Conservation (phyloP, 176 grass and related monocot species). For the Oryza meyeriana region DNA sequence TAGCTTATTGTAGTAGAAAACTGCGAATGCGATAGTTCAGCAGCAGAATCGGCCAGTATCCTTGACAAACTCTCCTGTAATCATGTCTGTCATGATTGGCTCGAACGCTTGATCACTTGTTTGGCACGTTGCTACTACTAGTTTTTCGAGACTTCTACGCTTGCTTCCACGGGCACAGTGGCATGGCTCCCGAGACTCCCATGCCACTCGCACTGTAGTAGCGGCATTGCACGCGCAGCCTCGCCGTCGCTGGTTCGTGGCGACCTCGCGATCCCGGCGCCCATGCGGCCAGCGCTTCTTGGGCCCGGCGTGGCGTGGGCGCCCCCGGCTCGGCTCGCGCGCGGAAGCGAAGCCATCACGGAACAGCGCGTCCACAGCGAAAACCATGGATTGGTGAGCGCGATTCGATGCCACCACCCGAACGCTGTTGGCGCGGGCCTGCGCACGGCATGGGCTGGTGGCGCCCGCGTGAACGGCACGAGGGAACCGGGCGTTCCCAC, state of each 20-base stretch:
- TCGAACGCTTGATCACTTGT: neutral
- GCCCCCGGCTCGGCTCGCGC: neutral
- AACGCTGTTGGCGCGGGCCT: neutral
- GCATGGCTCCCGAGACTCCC: conserved; percentile 1
- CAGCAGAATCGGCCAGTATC: conserved; percentile 33
- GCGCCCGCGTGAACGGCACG: conserved; percentile 36
- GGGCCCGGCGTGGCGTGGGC: conserved; percentile 15
- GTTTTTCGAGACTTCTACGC: neutral
- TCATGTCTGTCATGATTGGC: conserved; percentile 33
- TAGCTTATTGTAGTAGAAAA: neutral
- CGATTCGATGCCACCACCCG: neutral
- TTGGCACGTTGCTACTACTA: neutral
- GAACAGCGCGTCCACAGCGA: conserved; percentile 1
- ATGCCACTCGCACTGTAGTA: neutral
- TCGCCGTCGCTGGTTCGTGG: neutral
- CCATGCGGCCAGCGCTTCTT: conserved; percentile 31
- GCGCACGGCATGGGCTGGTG: neutral
- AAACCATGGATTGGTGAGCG: neutral
- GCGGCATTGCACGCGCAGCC: neutral
- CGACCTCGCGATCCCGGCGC: conserved; percentile 19
- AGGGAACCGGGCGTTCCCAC: neutral
- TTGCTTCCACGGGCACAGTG: conserved; percentile 15
- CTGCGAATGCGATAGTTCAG: conserved; percentile 36
- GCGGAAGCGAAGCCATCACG: conserved; percentile 1
- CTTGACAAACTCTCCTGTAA: conserved; percentile 16